Base-by-base conservation (phyloP, 2,329 filamentous ascomycete genomes). In the Penicillium frequentans region DNA sequence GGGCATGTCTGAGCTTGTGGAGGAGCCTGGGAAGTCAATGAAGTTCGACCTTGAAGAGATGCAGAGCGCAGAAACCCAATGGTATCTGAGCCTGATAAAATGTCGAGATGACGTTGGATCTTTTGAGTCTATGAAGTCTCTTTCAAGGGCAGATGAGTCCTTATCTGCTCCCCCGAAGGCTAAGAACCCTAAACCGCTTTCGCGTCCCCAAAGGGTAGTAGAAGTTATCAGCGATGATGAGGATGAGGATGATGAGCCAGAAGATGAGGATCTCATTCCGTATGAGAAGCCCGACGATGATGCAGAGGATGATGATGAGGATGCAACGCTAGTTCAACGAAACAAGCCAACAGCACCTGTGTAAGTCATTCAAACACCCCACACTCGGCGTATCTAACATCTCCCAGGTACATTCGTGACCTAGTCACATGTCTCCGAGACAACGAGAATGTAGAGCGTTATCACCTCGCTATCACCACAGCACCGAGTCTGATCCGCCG, bases 201-300 rank as follows among this genome's bases (percentile, higher is more conserved):
- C 53, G 53, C 50, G 49, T 57, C 24, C 70, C n/a, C 35, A 39
- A 42, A 47, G 13, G n/a, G 79, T 82, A 19, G 77, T 85, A 31
- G 83, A 92, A 73, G 89, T 91, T 67, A 71, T 92, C 10, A 52
- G 52, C 29, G 82, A 83, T 2, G 82, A 84, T 21, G 61, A 57
- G 23, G 65, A 61, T 8, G 78, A 81, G 31, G 78, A 82, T 37
- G 57, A 58, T 13, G 57, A 23, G 77, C 81, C 81, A 9, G 86
- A 87, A 46, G 83, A 86, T 31, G 85, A 88, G 16, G 89, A 90
- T 58, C 78, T 98, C 1, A 79, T 86, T 2, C 84, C 90, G 1
- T 96, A 97, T 65, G 84, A 85, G 14, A 97, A 96, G 71, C 91
- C 91, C 0, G 90, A 91, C 67, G 92, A 90, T 1, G 95, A 99